Base-by-base conservation (phyloP, 1,284 basidiomycete genomes). In the Apiotrichum veenhuisii region DNA sequence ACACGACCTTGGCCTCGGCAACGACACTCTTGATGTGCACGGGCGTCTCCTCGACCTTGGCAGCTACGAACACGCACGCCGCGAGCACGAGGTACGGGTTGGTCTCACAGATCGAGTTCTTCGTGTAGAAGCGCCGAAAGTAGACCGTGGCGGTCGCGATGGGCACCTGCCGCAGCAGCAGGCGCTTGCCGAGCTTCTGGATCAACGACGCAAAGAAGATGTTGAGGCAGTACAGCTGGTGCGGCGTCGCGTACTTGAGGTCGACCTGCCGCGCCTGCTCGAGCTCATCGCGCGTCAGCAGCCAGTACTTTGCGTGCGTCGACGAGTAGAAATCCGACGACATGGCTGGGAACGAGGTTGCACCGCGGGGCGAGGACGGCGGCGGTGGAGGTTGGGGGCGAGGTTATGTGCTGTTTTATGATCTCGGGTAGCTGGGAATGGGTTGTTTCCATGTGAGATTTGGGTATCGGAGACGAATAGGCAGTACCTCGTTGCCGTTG, bases 11-110 rank as follows among this genome's bases (percentile, higher is more conserved):
- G 0, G 92, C 87, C 71, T 96, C 93, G 0, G 85, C 79, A n/a
- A 95, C 86, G 22, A 95, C 86, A 58, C 83, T 88, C 78, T 96
- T 96, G 78, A 98, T 92, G 71, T 96, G 93, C 0, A 94, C 84
- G 0, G 95, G 93, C 0, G 87, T 90, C 74, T 98, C 95, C 70
- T 98, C 95, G 0, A 93, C 91, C 75, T 98, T 98, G 5, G 93
- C 90, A 3, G 95, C 93, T 25, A 98, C 87, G 74, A 97, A 98
- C 61, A 89, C 87, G 76, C 94, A 98, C 0, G 93, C 91, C 0
- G 92, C 87, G 36, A 92, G 85, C 41, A 98, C 92, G 50, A 95
- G 81, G 69, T 91, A 94, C 0, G 91, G 91, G 65, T 97, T 93
- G 0, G 93, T 94, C 70, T 96, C 91, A 77, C 88, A 91, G 71